Conservation (phyloP, 139 green algal species). For the Chlorella sorokiniana region DNA sequence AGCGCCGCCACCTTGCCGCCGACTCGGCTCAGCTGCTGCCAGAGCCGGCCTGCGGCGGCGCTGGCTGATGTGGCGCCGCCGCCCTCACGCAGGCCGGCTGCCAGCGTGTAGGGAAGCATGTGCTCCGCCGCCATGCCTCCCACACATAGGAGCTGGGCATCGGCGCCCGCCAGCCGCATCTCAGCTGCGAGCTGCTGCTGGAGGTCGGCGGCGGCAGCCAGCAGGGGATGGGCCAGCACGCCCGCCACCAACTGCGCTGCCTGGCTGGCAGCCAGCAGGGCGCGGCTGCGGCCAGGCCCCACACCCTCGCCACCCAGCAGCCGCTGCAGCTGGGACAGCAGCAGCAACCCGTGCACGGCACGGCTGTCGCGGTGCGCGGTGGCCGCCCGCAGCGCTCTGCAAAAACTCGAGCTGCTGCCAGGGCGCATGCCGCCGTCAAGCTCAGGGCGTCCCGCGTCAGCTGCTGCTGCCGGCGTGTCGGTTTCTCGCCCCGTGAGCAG, state of each 20-base stretch:
- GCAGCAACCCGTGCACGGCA: neutral
- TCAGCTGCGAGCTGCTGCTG: conserved; percentile 25
- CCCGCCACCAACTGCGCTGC: neutral
- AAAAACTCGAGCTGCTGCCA: conserved; percentile 43
- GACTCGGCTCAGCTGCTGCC: neutral
- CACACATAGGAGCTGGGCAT: neutral
- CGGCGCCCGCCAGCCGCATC: neutral
- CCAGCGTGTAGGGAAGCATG: neutral
- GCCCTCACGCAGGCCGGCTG: conserved; percentile 1
- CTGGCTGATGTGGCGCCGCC: neutral
- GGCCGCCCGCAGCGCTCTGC: conserved; percentile 37
- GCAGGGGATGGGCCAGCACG: conserved; percentile 24
- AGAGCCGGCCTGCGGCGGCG: neutral
- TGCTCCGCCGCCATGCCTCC: neutral
- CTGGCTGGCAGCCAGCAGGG: conserved; percentile 10
- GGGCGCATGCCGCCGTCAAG: neutral
- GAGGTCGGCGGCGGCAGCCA: conserved; percentile 10
- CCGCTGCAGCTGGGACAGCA: conserved; percentile 30
- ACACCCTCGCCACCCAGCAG: conserved; percentile 19
- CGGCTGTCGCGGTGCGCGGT: neutral
- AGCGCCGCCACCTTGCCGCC: conserved; percentile 2
- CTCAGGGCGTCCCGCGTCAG: neutral
- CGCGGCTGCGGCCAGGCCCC: neutral
- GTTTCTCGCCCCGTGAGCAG: neutral
- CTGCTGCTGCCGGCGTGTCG: neutral